A percentile compares a stretch with the other conserved stretches of the same genome.
Conservation (phyloP, 164 flowering plant genomes). For the Vitis amurensis region DNA sequence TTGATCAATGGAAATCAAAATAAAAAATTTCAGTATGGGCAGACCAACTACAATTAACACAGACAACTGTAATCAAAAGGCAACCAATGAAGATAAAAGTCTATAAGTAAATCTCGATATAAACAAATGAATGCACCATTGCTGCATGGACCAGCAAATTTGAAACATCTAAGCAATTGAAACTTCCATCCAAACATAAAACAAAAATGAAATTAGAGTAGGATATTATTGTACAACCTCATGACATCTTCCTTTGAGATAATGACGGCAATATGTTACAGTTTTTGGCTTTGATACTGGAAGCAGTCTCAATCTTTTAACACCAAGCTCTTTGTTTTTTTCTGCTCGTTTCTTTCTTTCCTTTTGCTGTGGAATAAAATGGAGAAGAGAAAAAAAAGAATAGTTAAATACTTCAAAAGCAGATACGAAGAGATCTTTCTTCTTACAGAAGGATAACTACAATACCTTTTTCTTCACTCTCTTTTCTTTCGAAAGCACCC, state of each 20-base stretch:
- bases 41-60: background rate
- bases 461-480: constrained; percentile 59
- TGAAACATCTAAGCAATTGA: constrained; percentile 2
- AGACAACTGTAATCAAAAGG: background rate
- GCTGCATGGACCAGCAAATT: no score
- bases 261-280: constrained; percentile 52
- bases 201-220: background rate
- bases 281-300: constrained; percentile 55
- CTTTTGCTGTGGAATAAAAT: constrained; percentile 45
- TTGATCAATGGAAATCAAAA: no score
- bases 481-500: constrained; percentile 32
- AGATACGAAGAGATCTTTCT: background rate
- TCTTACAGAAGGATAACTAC: background rate
- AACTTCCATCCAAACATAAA: background rate
- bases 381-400: background rate
- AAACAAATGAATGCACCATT: background rate
- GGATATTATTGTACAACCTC: constrained; percentile 44
- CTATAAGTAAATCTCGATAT: background rate
- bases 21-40: background rate
- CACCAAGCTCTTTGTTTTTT: constrained; percentile 62
- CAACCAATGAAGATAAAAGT: background rate
- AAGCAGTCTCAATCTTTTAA: constrained; percentile 65
- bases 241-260: constrained; percentile 73
- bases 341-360: constrained; percentile 63
- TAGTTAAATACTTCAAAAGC: background rate